Base-by-base conservation (phyloP, 305 asterid species). In the Fraxinus latifolia region DNA sequence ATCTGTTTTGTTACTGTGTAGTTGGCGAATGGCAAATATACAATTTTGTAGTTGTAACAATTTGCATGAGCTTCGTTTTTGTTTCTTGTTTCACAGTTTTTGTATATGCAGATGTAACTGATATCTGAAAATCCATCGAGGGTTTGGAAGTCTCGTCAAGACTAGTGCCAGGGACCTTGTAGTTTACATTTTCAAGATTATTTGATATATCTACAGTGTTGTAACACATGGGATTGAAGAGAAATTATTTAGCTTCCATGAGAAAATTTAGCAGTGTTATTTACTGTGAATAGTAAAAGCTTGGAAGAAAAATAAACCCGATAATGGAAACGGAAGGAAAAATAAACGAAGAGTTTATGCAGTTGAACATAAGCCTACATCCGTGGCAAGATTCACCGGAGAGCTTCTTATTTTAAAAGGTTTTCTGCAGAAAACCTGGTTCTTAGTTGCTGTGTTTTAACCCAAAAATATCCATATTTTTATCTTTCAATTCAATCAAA, bases 21-120 rank as follows among this genome's bases (percentile, higher is more conserved):
- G 89, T 83, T 78, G 92, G 90, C 85, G 76, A 84, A 84, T 79
- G 76, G 76, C 79, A 80, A 87, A 83, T 79, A 78, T 84, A 80
- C 81, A 83, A 50, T 83, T 89, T 93, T 90, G 93, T 91, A 90
- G 97, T 79, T 85, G 80, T 75, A 83, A 67, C 84, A 79, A 83
- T 76, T 80, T 78, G 84, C 81, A 78, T 86, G 83, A 90, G 83
- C 89, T 89, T 62, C 78, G 74, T 90, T 83, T 88, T 90, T 85
- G 85, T 80, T 81, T 47, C 79, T 81, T 23, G 5, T 23, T 23
- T 23, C 23, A 21, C 31, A 62, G 32, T 7, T 62, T 67, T 6
- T 39, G 25, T 19, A 77, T 79, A 76, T 88, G 80, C 85, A 83
- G 85, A 83, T 89, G 91, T 87, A 85, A 84, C 77, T 86, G 84